Conservation (phyloP, 2,329 filamentous ascomycete genomes). For the Claviceps capensis region DNA sequence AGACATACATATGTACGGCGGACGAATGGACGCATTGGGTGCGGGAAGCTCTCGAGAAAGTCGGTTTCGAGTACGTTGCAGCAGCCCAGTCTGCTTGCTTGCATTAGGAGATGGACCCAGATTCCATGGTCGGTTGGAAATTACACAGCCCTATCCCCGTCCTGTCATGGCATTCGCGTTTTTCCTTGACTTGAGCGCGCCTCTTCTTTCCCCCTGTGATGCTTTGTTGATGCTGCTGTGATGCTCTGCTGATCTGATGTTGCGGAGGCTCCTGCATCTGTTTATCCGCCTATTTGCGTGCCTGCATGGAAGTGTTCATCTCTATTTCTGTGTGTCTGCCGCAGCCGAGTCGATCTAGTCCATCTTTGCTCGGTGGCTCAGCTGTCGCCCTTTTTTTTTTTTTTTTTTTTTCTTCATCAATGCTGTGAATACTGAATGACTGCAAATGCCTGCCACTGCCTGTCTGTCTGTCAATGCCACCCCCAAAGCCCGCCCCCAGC, state of each 20-base stretch:
- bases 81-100: background rate
- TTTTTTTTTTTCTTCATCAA: no score
- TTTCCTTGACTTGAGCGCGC: background rate
- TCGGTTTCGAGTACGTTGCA: background rate
- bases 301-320: background rate
- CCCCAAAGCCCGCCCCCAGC: background rate
- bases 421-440: background rate
- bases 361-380: background rate
- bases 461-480: background rate
- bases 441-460: background rate
- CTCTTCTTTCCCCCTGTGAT: background rate
- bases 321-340: background rate
- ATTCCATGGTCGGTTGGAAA: background rate
- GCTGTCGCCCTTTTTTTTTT: background rate
- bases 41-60: background rate
- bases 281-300: background rate
- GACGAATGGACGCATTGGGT: background rate
- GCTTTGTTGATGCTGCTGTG: no score
- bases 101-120: background rate
- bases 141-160: no score
- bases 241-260: no score
- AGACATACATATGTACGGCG: background rate
- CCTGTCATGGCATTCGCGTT: background rate
- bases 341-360: background rate
- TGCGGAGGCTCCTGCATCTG: no score